A percentile compares a stretch with the other conserved stretches of the same genome.
phyloP scores from a whole-genome alignment of 2,329 filamentous ascomycete species.

The Aspergillus aculeatus region DNA sequence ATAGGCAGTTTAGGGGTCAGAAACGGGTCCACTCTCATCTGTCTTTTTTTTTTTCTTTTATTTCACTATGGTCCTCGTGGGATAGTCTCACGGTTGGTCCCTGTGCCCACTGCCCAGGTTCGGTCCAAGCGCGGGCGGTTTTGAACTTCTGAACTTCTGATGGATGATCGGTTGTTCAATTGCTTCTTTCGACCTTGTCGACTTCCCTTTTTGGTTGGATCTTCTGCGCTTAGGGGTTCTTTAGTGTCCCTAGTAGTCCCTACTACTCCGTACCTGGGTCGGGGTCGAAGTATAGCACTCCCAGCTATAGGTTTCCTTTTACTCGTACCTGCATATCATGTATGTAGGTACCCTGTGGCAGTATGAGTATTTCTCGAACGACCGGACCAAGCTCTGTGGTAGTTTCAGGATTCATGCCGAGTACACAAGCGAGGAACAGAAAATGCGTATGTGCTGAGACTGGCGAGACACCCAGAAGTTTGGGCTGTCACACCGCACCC shows the following conservation, averaged over 20 bases:
- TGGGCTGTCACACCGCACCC: no score
- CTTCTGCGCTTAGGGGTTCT: background rate
- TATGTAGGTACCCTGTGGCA: background rate
- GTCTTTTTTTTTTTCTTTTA: background rate
- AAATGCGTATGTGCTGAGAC: no score
- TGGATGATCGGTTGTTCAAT: conserved; percentile 19
- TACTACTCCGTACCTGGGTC: background rate
- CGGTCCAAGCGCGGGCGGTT: conserved; percentile 3
- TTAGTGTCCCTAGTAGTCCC: background rate
- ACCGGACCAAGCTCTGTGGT: background rate
- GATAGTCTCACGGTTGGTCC: conserved; percentile 15
- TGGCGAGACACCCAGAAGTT: background rate
- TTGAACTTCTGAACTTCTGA: conserved; percentile 3
- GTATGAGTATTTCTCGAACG: background rate
- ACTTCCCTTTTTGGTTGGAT: background rate
- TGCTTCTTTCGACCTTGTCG: conserved; percentile 14
- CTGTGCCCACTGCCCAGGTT: conserved; percentile 6
- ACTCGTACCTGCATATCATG: background rate
- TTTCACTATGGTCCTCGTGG: no score
- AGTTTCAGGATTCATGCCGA: background rate
- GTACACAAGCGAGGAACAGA: background rate
- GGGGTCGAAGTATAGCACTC: background rate
- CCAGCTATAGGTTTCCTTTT: background rate
- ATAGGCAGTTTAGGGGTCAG: background rate
- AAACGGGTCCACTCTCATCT: conserved; percentile 10